Conservation (phyloP, 225 moss, liverwort and hornwort genomes). For the Bryoerythrophyllum caledonicum region DNA sequence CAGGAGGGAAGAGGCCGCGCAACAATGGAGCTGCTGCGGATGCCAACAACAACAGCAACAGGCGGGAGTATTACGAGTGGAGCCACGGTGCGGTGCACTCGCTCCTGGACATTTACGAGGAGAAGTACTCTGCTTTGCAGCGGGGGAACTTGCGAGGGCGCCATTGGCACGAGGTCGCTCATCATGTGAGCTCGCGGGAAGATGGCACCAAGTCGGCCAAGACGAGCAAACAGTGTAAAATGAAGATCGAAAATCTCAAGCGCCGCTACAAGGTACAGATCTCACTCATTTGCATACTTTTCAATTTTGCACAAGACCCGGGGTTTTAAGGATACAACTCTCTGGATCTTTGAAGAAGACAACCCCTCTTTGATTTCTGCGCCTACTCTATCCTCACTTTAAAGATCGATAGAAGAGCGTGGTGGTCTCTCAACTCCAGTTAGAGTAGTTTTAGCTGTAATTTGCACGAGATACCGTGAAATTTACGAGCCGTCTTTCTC, state of each 20-base stretch:
- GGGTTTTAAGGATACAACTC: not conserved
- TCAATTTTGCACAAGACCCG: conserved; percentile 1
- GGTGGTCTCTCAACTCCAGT: too few relatives aligned
- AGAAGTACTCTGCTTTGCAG: conserved; percentile 82
- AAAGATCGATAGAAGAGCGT: too few relatives aligned
- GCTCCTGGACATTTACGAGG: conserved; percentile 86
- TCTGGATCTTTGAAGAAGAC: not conserved
- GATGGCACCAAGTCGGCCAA: conserved; percentile 82
- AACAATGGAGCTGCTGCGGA: conserved; percentile 36
- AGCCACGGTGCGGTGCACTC: conserved; percentile 89
- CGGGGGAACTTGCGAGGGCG: conserved; percentile 84
- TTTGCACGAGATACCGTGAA: too few relatives aligned
- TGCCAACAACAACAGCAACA: conserved; percentile 14
- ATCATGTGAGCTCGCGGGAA: conserved; percentile 79
- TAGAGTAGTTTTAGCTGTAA: too few relatives aligned
- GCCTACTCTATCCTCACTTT: too few relatives aligned
- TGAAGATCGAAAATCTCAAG: conserved; percentile 97
- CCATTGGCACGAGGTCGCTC: conserved; percentile 93
- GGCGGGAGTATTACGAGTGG: conserved; percentile 75
- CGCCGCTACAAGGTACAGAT: conserved; percentile 78
- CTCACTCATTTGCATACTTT: not conserved
- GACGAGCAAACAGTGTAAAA: conserved; percentile 96
- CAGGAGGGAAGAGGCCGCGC: conserved; percentile 26
- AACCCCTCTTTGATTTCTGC: too few relatives aligned
- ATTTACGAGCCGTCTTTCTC: too few relatives aligned